Percentiles rank a stretch among this genome's conserved stretches.
Evolutionary conservation across 345 rosid species (phyloP).

Genomic region (Gossypioides kirkii): DNA sequence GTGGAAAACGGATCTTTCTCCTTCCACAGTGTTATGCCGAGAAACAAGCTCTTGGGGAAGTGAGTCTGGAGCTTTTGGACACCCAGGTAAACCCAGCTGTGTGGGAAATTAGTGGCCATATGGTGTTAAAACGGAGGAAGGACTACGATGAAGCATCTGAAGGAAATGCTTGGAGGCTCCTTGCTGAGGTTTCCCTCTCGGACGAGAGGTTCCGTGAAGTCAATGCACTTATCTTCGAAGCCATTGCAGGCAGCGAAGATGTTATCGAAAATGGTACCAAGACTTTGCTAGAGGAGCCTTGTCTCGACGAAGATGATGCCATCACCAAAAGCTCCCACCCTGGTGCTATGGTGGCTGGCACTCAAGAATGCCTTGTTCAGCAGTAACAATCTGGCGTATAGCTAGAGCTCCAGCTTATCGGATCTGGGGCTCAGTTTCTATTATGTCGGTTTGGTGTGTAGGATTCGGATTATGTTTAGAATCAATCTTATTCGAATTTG

Average conservation of each 20-base stretch:
- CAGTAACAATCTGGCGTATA: slow-evolving; percentile 36
- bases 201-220: slow-evolving; percentile 82
- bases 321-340: slow-evolving; percentile 31
- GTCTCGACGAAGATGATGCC: slow-evolving; percentile 21
- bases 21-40: slow-evolving; percentile 97
- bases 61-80: slow-evolving; percentile 66
- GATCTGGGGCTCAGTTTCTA: not conserved
- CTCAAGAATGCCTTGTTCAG: slow-evolving; percentile 66
- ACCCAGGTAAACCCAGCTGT: slow-evolving; percentile 99
- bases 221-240: slow-evolving; percentile 56
- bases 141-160: slow-evolving; percentile 90
- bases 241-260: slow-evolving; percentile 30
- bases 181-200: slow-evolving; percentile 89
- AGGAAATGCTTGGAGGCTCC: slow-evolving; percentile 87
- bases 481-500: not conserved
- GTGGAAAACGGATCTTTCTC: slow-evolving; percentile 70
- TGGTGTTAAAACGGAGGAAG: slow-evolving; percentile 83
- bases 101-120: slow-evolving; percentile 97
- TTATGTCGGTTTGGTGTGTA: not conserved
- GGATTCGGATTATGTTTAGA: slow-evolving; percentile 1
- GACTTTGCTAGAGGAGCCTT: slow-evolving; percentile 25
- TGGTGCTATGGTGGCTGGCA: slow-evolving; percentile 39
- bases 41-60: slow-evolving; percentile 95
- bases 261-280: slow-evolving; percentile 21
- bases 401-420: not conserved